These are phyloP conservation scores for Coemansia sp. DNA, from an alignment of 371 early-diverging fungal genomes.

Conservation along the genomic window DNA sequence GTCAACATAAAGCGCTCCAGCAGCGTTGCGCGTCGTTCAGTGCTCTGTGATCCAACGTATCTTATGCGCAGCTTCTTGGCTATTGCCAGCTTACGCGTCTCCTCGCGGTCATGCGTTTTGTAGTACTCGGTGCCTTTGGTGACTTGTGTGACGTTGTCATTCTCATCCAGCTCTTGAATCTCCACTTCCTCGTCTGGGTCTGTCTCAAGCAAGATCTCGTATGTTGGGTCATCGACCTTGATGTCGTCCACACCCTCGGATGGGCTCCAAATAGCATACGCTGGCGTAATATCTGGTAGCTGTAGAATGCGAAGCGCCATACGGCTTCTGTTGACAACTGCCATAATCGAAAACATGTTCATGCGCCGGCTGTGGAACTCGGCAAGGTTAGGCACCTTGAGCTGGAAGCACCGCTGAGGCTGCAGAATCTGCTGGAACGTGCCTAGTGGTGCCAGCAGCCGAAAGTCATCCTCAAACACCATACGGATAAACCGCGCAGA, in stretches of 20 bases:
- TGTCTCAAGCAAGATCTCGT: constrained; percentile 30
- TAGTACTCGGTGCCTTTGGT: constrained; percentile 32
- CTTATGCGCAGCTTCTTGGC: constrained; percentile 19
- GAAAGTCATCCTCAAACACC: constrained; percentile 51
- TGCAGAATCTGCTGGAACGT: constrained; percentile 53
- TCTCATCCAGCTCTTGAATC: constrained; percentile 18
- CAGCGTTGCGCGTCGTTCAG: constrained; percentile 34
- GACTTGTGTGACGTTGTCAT: constrained; percentile 11
- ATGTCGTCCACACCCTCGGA: constrained; percentile 30
- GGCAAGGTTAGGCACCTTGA: constrained; percentile 52
- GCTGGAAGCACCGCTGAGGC: constrained; percentile 53
- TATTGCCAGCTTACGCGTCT: constrained; percentile 8
- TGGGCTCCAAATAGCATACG: constrained; percentile 34
- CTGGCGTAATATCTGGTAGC: constrained; percentile 38
- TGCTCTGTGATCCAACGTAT: constrained; percentile 20
- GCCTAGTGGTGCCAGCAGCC: constrained; percentile 48
- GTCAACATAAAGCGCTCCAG: constrained; percentile 49
- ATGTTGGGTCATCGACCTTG: constrained; percentile 33
- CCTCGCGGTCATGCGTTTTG: constrained; percentile 40
- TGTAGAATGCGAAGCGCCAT: constrained; percentile 42
- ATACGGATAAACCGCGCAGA: constrained; percentile 43
- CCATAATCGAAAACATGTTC: constrained; percentile 52
- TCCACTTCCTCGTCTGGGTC: constrained; percentile 28
- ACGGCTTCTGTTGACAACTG: constrained; percentile 41
- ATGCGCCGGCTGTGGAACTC: constrained; percentile 51